These are phyloP conservation scores for Ceratocystis diversiconidia DNA, from an alignment of 2,329 filamentous ascomycete species.

Conservation along the genomic window DNA sequence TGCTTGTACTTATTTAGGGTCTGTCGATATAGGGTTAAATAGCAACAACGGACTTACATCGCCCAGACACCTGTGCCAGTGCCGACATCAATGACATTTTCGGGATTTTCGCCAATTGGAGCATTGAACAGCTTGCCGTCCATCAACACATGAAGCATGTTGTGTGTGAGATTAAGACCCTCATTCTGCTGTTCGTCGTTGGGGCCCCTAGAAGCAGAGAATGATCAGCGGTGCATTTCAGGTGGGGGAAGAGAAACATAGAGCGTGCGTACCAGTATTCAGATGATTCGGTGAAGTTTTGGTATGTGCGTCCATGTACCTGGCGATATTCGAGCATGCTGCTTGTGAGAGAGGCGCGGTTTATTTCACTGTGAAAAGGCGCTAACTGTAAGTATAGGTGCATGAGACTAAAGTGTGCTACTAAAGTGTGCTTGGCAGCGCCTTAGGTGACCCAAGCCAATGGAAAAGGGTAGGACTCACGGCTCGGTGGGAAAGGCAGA, in stretches of 20 bases:
- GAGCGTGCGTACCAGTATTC: conserved; percentile 21
- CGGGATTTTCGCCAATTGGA: conserved; percentile 21
- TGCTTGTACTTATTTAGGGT: not conserved
- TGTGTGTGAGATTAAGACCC: conserved; percentile 16
- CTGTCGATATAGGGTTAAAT: not conserved
- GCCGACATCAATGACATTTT: conserved; percentile 25
- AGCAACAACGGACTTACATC: conserved; percentile 26
- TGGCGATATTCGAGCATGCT: conserved; percentile 24
- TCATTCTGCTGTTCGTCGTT: conserved; percentile 23
- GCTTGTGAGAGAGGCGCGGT: conserved; percentile 23
- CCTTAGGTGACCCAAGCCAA: not conserved
- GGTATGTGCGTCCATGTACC: conserved; percentile 24
- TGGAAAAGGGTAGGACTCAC: conserved; percentile 9
- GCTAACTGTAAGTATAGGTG: not conserved
- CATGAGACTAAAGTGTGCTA: not conserved
- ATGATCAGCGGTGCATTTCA: not conserved
- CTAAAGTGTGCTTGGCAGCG: not conserved
- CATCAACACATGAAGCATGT: conserved; percentile 16
- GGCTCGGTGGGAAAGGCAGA: conserved; percentile 13
- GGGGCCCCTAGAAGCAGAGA: conserved; percentile 18
- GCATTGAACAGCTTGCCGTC: conserved; percentile 18
- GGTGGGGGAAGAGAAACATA: not conserved
- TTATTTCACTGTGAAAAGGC: conserved; percentile 7
- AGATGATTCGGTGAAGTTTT: conserved; percentile 22
- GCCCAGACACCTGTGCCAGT: conserved; percentile 26